Evolutionary conservation across 2,329 filamentous ascomycete species (phyloP), one percentile per base, ranked within the genome.

Genomic region (Aspergillus puulaauensis): DNA sequence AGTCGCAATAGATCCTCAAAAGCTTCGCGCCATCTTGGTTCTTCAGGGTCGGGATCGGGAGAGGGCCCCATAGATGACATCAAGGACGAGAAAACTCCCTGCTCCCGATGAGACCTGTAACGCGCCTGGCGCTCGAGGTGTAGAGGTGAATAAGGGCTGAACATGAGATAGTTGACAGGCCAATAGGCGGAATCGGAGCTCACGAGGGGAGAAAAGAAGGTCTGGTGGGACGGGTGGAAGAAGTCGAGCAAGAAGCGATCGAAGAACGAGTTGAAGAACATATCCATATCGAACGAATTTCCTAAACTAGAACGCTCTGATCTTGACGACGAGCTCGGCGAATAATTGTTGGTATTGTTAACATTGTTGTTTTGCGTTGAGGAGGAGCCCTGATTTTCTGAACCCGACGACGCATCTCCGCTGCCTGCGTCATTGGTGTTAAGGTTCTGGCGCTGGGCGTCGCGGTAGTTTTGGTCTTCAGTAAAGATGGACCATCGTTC

Each of bases 1-100:
- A 82, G 72, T 48, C 77, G 77, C 15, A 86, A 62, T 9, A 87
- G 75, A 63, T 87, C 84, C 64, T 86, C 83, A 62, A 85, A 86
- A 0, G 84, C 84, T 51, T 81, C 79, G 15, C 81, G 77, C 83
- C 83, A 86, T 33, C 76, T 75, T 0, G 75, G 73, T 50, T 75
- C 72, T 1, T 58, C 61, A 3, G 48, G 73, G 62, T 61, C 75
- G 70, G 56, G 73, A 55, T 68, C 73, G 27, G 64, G 76, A 49
- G 59, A 69, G 39, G 41, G 57, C 27, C 64, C 65, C 35, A 74
- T 59, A 12, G 73, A 70, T 0, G 72, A 69, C 61, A 75, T 68
- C 52, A 75, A 63, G 7, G 72, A 75, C 3, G 70, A 71, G 11
- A 75, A 67, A 1, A 71, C 62, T 3, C 72, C 70, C 6, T 61